Evolutionary conservation across 371 early-diverging fungal genomes (phyloP).

Genomic region (Actinomortierella ambigua): DNA sequence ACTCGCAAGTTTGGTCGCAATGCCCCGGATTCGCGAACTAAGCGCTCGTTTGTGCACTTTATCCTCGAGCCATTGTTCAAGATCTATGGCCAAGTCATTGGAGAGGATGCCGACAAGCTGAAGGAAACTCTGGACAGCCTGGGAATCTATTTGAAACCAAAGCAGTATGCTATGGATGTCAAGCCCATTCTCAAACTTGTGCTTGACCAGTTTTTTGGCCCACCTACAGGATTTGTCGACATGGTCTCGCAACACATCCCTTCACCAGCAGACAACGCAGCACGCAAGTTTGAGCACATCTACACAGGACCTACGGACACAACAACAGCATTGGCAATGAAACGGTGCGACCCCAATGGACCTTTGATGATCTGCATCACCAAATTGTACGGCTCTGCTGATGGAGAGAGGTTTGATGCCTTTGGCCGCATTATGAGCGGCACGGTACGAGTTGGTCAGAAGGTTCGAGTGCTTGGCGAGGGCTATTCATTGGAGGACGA

Average conservation of each 20-base stretch:
- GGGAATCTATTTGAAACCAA: constrained; percentile 82
- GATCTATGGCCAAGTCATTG: constrained; percentile 85
- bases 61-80: constrained; percentile 97
- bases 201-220: constrained; percentile 90
- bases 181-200: constrained; percentile 84
- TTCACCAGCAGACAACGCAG: constrained; percentile 83
- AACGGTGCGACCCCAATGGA: constrained; percentile 84
- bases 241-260: constrained; percentile 84
- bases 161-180: constrained; percentile 79
- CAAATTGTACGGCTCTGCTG: constrained; percentile 88
- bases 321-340: constrained; percentile 73
- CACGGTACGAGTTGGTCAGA: constrained; percentile 76
- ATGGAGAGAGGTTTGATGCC: constrained; percentile 83
- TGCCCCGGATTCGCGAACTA: constrained; percentile 56
- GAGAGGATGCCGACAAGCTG: constrained; percentile 73
- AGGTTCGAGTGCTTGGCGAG: constrained; percentile 92
- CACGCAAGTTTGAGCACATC: constrained; percentile 65
- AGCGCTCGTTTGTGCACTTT: constrained; percentile 96
- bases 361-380: constrained; percentile 92
- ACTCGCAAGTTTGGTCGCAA: constrained; percentile 82
- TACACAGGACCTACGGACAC: constrained; percentile 82
- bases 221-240: constrained; percentile 86
- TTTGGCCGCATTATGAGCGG: constrained; percentile 95
- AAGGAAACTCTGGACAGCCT: constrained; percentile 74
- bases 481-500: constrained; percentile 91